Base-by-base conservation (phyloP, 2,329 filamentous ascomycete genomes). In the Ascochyta clinopodiicola region DNA sequence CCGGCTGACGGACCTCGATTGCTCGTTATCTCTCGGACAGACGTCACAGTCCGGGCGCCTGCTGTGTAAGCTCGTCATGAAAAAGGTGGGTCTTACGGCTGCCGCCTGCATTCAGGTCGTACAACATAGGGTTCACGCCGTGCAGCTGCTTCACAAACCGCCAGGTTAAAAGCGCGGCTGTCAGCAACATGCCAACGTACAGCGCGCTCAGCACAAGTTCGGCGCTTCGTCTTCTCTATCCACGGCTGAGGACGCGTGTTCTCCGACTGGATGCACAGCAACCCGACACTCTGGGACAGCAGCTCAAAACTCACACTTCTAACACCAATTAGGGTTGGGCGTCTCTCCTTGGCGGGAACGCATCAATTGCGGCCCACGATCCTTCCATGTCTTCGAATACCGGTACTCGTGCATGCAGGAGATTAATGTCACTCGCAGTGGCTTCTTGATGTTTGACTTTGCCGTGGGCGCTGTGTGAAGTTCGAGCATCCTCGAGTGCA, bases 241-340 rank as follows among this genome's bases (percentile, higher is more conserved):
- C 7, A 2, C 4, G 10, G 29, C 27, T 22, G 36, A 17, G 42
- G 52, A 43, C 52, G 46, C 40, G 29, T 50, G 42, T 42, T 40
- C 36, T 19, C 40, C 22, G 13, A 42, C 36, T 32, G 22, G 27
- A 39, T 36, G 35, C n/a, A 34, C 19, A 10, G 44, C 36, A 45
- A 46, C 42, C 52, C 52, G 36, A 32, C 44, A 42, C 22, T 22
- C 42, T 46, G 45, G 52, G 4, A 45, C 19, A 42, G 40, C 40
- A 45, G 17, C 42, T 42, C 40, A 37, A 15, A 35, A 48, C 44
- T 54, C 51, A 44, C 45, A 44, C 13, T 21, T 25, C 12, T 44
- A 44, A 27, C 17, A 21, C 52, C 52, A 56, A 56, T 56, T 46
- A 50, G 42, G 42, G 39, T 45, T 45, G 51, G 40, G 12, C 19